These are phyloP conservation scores for Fomitopsis pulvina DNA, from an alignment of 768 basidiomycete species.

Conservation along the genomic window DNA sequence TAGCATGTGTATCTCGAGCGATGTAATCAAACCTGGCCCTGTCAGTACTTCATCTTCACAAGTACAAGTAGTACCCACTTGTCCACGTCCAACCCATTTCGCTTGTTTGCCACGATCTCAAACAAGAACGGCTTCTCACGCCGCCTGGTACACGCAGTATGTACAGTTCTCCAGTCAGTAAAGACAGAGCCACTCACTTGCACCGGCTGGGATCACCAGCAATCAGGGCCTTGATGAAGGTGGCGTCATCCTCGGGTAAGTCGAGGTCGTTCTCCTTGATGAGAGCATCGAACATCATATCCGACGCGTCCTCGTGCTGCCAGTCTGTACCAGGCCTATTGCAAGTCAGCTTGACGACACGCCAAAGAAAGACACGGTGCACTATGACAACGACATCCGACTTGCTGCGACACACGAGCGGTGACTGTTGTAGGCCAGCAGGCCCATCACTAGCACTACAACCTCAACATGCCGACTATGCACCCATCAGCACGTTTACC, in stretches of 20 bases:
- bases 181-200: constrained; percentile 32
- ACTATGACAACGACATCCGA: not conserved
- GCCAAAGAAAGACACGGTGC: not conserved
- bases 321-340: constrained; percentile 44
- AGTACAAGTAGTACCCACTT: constrained; percentile 40
- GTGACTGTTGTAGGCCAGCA: too few species aligned
- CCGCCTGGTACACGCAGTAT: not conserved
- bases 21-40: constrained; percentile 72
- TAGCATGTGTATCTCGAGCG: constrained; percentile 62
- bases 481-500: too few species aligned
- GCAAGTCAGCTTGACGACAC: not conserved
- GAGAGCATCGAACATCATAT: constrained; percentile 76
- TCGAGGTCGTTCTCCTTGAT: constrained; percentile 47
- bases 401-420: not conserved
- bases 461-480: too few species aligned
- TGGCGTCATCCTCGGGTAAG: constrained; percentile 41
- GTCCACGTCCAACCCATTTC: constrained; percentile 83
- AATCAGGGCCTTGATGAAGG: constrained; percentile 75
- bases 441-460: too few species aligned
- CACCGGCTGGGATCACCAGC: constrained; percentile 49
- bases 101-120: constrained; percentile 77
- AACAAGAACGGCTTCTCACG: constrained; percentile 68
- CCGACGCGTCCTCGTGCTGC: constrained; percentile 75
- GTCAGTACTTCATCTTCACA: not conserved
- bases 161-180: not conserved